A percentile compares a stretch with the other conserved stretches of the same genome.
Conservation (phyloP, 768 basidiomycete species). For the Lentinula lateritia region DNA sequence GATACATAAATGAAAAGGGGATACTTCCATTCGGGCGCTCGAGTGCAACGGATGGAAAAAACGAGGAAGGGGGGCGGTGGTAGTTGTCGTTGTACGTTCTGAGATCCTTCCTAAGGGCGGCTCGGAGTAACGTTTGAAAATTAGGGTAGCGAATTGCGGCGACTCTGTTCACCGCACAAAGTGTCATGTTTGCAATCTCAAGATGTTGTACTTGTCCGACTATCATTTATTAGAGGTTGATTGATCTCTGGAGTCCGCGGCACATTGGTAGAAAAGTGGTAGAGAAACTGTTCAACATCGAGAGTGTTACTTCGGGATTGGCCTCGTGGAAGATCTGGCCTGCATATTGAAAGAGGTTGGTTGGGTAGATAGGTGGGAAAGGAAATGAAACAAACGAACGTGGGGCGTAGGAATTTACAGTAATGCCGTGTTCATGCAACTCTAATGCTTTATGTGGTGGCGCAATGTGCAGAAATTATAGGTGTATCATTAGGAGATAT, state of each 20-base stretch:
- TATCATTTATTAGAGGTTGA: too few species aligned
- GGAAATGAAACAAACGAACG: not conserved
- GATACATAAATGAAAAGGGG: conserved; percentile 22
- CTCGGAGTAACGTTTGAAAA: too few species aligned
- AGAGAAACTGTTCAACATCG: too few species aligned
- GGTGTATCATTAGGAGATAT: not conserved
- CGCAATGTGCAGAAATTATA: too few species aligned
- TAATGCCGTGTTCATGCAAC: conserved; percentile 11
- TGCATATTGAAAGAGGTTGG: not conserved
- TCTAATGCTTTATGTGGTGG: conserved; percentile 2
- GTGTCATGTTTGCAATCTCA: too few species aligned
- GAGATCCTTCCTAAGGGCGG: not conserved
- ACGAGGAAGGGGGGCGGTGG: conserved; percentile 8
- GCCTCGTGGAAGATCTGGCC: not conserved
- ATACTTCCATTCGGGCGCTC: conserved; percentile 6
- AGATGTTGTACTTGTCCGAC: too few species aligned
- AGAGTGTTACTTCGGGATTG: too few species aligned
- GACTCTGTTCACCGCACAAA: too few species aligned
- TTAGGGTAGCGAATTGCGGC: too few species aligned
- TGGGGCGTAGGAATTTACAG: conserved; percentile 12
- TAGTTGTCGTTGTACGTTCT: not conserved
- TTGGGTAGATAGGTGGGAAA: not conserved
- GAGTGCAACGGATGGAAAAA: conserved; percentile 23
- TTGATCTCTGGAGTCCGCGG: too few species aligned
- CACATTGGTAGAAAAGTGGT: too few species aligned